A percentile compares a stretch with the other conserved stretches of the same genome.
Evolutionary conservation across 768 basidiomycete species (phyloP).

Genomic region (Serendipita sp.): DNA sequence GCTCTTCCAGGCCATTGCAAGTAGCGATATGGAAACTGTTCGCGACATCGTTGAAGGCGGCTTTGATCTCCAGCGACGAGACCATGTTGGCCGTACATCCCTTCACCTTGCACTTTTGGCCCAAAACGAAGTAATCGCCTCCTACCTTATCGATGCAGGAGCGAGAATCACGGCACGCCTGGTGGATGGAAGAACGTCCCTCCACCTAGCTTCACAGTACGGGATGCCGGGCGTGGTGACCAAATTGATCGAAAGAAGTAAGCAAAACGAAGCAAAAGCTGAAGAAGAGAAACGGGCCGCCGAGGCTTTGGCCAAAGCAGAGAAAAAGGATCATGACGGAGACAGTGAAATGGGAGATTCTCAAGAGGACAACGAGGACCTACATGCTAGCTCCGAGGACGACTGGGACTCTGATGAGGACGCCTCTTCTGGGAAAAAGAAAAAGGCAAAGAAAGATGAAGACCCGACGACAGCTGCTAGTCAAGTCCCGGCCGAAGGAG

Average conservation of each 20-base stretch:
- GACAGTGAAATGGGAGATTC: not conserved
- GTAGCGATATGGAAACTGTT: conserved; percentile 27
- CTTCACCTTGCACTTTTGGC: conserved; percentile 42
- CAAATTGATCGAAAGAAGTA: conserved; percentile 37
- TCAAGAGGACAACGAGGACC: conserved; percentile 8
- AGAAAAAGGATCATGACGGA: conserved; percentile 15
- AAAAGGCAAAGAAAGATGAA: not conserved
- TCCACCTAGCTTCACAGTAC: conserved; percentile 41
- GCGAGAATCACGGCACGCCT: conserved; percentile 39
- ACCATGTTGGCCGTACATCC: conserved; percentile 44
- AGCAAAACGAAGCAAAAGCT: conserved; percentile 16
- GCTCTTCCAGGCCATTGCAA: conserved; percentile 40
- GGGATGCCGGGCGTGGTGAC: conserved; percentile 26
- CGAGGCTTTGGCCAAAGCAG: conserved; percentile 12
- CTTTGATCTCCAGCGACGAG: conserved; percentile 35
- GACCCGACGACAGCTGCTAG: not conserved
- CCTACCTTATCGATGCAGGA: conserved; percentile 37
- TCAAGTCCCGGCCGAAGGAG: conserved; percentile 13
- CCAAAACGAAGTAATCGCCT: conserved; percentile 29
- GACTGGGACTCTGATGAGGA: conserved; percentile 28
- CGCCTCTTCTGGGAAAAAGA: conserved; percentile 9
- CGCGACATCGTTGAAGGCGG: conserved; percentile 23
- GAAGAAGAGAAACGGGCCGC: conserved; percentile 14
- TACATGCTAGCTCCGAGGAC: conserved; percentile 28
- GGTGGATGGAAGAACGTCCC: conserved; percentile 36